These are phyloP conservation scores for Trichophyton mentagrophytes DNA, from an alignment of 2,329 filamentous ascomycete species.

Conservation along the genomic window DNA sequence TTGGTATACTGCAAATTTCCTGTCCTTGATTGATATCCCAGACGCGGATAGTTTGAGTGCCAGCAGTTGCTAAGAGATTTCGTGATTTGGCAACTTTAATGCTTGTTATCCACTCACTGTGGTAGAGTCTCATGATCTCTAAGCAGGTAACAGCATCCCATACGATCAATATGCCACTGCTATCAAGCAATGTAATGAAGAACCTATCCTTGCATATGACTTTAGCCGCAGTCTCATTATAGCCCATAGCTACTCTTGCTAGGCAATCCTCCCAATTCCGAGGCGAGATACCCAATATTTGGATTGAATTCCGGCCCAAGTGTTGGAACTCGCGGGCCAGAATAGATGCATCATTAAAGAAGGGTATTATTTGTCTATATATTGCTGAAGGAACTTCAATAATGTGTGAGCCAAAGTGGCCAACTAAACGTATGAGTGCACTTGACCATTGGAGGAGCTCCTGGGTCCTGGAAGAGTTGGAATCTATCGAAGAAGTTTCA, in stretches of 20 bases:
- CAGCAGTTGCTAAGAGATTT: slow-evolving; percentile 14
- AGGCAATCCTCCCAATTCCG: slow-evolving; percentile 14
- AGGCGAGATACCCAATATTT: slow-evolving; percentile 13
- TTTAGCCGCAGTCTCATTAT: slow-evolving; percentile 8
- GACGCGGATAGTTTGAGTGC: slow-evolving; percentile 12
- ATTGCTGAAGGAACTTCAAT: slow-evolving; percentile 22
- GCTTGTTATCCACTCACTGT: slow-evolving; percentile 13
- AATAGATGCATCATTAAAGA: slow-evolving; percentile 28
- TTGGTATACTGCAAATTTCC: not conserved
- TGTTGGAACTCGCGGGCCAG: slow-evolving; percentile 24
- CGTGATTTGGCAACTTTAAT: slow-evolving; percentile 11
- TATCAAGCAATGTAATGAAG: slow-evolving; percentile 14
- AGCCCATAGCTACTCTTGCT: slow-evolving; percentile 10
- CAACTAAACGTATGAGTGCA: slow-evolving; percentile 27
- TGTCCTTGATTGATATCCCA: slow-evolving; percentile 14
- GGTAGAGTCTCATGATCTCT: slow-evolving; percentile 13
- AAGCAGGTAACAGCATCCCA: slow-evolving; percentile 17
- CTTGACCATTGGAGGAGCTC: slow-evolving; percentile 18
- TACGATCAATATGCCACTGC: slow-evolving; percentile 14
- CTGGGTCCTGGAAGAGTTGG: slow-evolving; percentile 6
- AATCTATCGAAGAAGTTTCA: not conserved
- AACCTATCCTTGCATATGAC: slow-evolving; percentile 14
- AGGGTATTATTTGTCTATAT: slow-evolving; percentile 28
- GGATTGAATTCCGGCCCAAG: slow-evolving; percentile 4
- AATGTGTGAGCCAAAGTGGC: slow-evolving; percentile 25